Base-by-base conservation (phyloP, 208 protist species). In the Crithidia bombi region DNA sequence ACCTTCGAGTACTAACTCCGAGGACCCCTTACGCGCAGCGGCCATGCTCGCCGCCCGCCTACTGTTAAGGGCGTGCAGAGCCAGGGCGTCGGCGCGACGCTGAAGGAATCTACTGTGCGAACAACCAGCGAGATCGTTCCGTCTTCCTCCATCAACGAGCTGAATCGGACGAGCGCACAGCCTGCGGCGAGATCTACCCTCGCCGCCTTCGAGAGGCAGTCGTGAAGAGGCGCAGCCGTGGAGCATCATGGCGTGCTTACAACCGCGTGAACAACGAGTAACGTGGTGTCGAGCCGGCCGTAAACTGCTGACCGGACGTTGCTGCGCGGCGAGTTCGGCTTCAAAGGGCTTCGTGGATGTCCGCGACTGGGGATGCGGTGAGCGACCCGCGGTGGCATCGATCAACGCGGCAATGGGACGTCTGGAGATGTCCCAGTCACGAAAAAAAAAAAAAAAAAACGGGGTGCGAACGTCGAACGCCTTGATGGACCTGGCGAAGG, bases 331-430 rank as follows among this genome's bases (percentile, higher is more conserved):
- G 26, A 59, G 28, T 66, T 84, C 39, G 81, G 81, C 56, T 91
- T 89, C 71, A 28, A 76, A n/a, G 50, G 85, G 83, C 33, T 79
- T 75, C 36, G 72, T 86, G n/a, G 62, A n/a, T 85, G 50, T 64
- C 61, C 23, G n/a, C 38, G 84, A 90, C 55, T 91, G 87, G 86
- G 69, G 68, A n/a, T 0, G 89, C 87, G 1, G 86, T 81, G 21
- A 82, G 89, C 68, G 75, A 67, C n/a, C 56, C 84, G 77, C 33
- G 62, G 41, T 36, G 50, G 54, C 28, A n/a, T 33, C 83, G 19
- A 38, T 84, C 41, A 62, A 64, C 54, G 57, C 44, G 5, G 85
- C 87, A 5, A 65, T 90, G 21, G 82, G n/a, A n/a, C n/a, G 84
- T 56, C 75, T 79, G 64, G 71, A 92, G 75, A 92, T 92, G 86